Evolutionary conservation across 495 filamentous ascomycete species (phyloP).

Genomic region (Penicillium bialowiezense): DNA sequence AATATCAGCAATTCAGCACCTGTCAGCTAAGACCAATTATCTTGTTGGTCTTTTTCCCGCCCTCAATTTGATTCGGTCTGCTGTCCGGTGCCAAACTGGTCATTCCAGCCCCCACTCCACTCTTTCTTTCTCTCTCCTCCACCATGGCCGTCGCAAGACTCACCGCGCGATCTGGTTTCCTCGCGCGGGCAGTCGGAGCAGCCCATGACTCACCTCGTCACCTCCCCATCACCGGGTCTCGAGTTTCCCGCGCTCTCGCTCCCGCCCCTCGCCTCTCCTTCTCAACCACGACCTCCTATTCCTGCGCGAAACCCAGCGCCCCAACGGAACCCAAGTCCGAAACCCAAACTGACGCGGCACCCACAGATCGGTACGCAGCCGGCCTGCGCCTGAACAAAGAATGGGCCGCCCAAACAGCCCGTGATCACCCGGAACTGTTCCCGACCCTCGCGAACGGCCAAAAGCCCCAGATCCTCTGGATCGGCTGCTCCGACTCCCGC

Average conservation of each 20-base stretch:
- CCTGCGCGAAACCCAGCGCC: conserved; percentile 12
- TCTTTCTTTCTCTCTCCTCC: conserved; percentile 1
- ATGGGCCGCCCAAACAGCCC: conserved; percentile 64
- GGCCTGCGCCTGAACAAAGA: conserved; percentile 56
- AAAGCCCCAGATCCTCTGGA: conserved; percentile 77
- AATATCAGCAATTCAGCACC: too few species aligned
- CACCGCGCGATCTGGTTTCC: conserved; percentile 14
- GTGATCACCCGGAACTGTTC: conserved; percentile 71
- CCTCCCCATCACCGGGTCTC: neutral
- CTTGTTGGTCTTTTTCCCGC: too few species aligned
- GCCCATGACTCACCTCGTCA: neutral
- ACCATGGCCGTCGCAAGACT: conserved; percentile 27
- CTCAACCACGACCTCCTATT: conserved; percentile 21
- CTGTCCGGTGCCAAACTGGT: too few species aligned
- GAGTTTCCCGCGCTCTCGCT: neutral
- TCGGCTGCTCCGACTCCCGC: conserved; percentile 89
- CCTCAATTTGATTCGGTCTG: too few species aligned
- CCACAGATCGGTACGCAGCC: conserved; percentile 30
- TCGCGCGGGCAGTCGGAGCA: conserved; percentile 8
- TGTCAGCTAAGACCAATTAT: too few species aligned
- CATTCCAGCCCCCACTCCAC: too few species aligned
- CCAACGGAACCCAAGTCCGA: neutral
- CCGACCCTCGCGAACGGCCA: conserved; percentile 66
- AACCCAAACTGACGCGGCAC: conserved; percentile 20
- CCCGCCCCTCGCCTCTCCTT: conserved; percentile 7